Percentiles rank a stretch among this genome's conserved stretches.
Conservation (phyloP, 2,329 filamentous ascomycete species). For the Neonectria ditissima region DNA sequence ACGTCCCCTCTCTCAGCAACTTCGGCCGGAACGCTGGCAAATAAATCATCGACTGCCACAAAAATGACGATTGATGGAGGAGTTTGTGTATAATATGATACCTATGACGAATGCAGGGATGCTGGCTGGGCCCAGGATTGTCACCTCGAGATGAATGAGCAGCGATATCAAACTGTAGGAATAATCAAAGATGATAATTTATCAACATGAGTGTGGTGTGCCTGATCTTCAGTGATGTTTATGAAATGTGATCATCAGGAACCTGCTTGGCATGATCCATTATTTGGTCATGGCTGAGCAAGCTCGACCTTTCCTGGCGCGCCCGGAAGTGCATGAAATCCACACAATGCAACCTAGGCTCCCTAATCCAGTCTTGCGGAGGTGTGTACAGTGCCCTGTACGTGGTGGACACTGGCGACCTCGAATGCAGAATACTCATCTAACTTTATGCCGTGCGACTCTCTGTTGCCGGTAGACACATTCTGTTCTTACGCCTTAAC, state of each 20-base stretch:
- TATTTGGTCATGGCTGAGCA: conserved; percentile 1
- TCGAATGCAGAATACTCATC: conserved; percentile 1
- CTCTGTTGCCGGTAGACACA: not conserved
- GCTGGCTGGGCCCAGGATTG: conserved; percentile 10
- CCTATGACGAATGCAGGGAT: not conserved
- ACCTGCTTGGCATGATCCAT: conserved; percentile 14
- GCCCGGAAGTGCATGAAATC: conserved; percentile 7
- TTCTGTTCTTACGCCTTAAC: conserved; percentile 61
- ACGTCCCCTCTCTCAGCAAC: conserved; percentile 40
- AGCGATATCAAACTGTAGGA: conserved; percentile 26
- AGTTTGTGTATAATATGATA: conserved; percentile 15
- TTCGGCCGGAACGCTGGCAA: conserved; percentile 50
- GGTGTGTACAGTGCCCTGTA: conserved; percentile 1
- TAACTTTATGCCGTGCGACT: conserved; percentile 13
- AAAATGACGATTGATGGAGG: conserved; percentile 1
- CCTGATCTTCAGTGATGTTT: conserved; percentile 1
- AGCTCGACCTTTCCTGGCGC: not conserved
- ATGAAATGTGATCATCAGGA: conserved; percentile 24
- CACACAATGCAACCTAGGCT: conserved; percentile 20
- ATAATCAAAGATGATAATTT: conserved; percentile 24
- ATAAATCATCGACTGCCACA: conserved; percentile 34
- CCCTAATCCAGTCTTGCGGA: conserved; percentile 4
- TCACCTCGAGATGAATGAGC: conserved; percentile 5
- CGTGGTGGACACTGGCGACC: conserved; percentile 3
- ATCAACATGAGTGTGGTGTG: conserved; percentile 7